Percentiles rank a stretch among this genome's conserved stretches.
phyloP scores from a whole-genome alignment of 2,329 filamentous ascomycete species.

The Penicillium digitatum region DNA sequence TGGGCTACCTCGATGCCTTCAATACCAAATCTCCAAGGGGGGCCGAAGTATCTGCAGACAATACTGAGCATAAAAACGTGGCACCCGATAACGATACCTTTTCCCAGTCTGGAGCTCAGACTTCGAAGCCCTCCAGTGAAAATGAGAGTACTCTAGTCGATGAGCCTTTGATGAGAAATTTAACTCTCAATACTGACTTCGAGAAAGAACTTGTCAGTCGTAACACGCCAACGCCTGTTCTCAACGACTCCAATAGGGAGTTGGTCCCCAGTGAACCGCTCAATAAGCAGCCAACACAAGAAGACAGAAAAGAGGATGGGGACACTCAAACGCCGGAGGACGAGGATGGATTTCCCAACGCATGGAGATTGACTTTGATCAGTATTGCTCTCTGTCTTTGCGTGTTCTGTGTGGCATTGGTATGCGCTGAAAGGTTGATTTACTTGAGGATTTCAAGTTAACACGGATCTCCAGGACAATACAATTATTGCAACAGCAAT shows the following conservation, averaged over 20 bases:
- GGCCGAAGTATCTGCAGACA: constrained; percentile 1
- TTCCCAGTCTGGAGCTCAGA: neutral
- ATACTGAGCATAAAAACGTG: neutral
- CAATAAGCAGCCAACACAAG: constrained; percentile 8
- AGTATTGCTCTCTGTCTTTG: constrained; percentile 37
- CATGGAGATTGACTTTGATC: constrained; percentile 34
- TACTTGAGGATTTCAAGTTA: neutral
- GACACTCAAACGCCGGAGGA: constrained; percentile 13
- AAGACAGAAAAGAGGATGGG: constrained; percentile 6
- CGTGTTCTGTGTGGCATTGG: constrained; percentile 40
- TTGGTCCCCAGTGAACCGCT: constrained; percentile 4
- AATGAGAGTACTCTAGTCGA: constrained; percentile 22
- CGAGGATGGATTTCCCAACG: constrained; percentile 32
- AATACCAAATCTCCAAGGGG: constrained; percentile 10
- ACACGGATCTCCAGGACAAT: constrained; percentile 31
- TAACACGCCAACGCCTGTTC: neutral
- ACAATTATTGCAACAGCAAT: constrained; percentile 48
- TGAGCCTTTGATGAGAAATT: constrained; percentile 4
- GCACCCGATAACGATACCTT: constrained; percentile 4
- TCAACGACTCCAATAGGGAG: constrained; percentile 17
- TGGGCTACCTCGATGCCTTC: constrained; percentile 5
- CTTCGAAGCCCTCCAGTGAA: constrained; percentile 20
- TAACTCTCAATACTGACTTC: neutral
- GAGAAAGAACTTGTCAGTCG: constrained; percentile 8
- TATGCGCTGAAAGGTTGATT: constrained; percentile 10